Percentiles rank a stretch among this genome's conserved stretches.
Evolutionary conservation across 1,139 yeast genomes (phyloP).

Genomic region (Magnusiomyces suaveolens): DNA sequence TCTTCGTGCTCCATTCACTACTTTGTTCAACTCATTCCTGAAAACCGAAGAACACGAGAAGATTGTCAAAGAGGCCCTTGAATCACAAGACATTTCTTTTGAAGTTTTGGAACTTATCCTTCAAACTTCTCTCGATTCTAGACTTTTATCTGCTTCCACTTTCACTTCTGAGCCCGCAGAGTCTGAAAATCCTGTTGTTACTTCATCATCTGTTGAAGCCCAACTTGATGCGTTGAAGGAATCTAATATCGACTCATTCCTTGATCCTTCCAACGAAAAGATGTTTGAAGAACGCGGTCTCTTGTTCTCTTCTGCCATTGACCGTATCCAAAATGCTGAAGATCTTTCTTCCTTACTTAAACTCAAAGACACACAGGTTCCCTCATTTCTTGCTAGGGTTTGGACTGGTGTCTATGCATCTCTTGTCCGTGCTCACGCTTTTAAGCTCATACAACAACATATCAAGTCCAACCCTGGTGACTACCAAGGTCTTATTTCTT

Average conservation of each 20-base stretch:
- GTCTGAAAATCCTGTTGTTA: slow-evolving; percentile 1
- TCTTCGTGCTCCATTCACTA: slow-evolving; percentile 12
- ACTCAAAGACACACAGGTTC: slow-evolving; percentile 8
- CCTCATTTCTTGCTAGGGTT: slow-evolving; percentile 28
- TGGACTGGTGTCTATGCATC: slow-evolving; percentile 26
- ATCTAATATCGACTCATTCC: slow-evolving; percentile 32
- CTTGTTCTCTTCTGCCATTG: slow-evolving; percentile 30
- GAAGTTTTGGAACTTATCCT: slow-evolving; percentile 59
- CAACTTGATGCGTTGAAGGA: slow-evolving; percentile 1
- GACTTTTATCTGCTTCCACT: not conserved
- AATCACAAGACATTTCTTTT: slow-evolving; percentile 35
- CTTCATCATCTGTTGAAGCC: not conserved
- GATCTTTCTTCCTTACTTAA: slow-evolving; percentile 14
- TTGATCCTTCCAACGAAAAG: slow-evolving; percentile 33
- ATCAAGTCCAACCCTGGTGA: slow-evolving; percentile 21
- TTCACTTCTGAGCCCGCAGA: not conserved
- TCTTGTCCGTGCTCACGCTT: slow-evolving; percentile 27
- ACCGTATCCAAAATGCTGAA: slow-evolving; percentile 14
- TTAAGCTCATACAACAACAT: slow-evolving; percentile 20
- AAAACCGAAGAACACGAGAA: slow-evolving; percentile 33
- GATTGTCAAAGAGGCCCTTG: slow-evolving; percentile 38
- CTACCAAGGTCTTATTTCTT: slow-evolving; percentile 30
- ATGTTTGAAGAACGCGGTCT: slow-evolving; percentile 40
- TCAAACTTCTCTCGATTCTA: slow-evolving; percentile 45
- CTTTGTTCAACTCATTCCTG: slow-evolving; percentile 28